These are phyloP conservation scores for Erucastrum elatum DNA, from an alignment of 345 rosid genomes.

Conservation along the genomic window DNA sequence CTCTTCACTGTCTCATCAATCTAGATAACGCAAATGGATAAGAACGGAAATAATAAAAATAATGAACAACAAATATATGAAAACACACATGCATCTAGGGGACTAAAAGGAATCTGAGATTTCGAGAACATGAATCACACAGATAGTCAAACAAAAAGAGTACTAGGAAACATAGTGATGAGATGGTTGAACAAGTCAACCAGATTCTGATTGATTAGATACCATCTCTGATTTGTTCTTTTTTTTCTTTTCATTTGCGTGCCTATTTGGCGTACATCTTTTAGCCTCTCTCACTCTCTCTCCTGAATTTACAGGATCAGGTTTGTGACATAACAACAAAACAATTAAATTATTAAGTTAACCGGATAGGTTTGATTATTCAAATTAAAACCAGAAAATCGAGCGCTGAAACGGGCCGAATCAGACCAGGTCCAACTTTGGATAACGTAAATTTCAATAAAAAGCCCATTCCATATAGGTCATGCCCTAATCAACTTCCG, in stretches of 20 bases:
- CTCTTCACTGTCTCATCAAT: background rate
- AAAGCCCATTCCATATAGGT: conserved; percentile 19
- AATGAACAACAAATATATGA: background rate
- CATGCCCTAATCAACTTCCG: conserved; percentile 28
- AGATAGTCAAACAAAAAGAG: background rate
- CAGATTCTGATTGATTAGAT: background rate
- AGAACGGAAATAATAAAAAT: background rate
- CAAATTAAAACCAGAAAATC: background rate
- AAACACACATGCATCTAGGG: conserved; percentile 1
- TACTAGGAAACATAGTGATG: background rate
- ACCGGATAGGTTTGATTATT: background rate
- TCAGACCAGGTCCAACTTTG: background rate
- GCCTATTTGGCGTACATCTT: background rate
- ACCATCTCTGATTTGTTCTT: background rate
- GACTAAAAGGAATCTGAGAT: background rate
- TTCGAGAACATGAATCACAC: background rate
- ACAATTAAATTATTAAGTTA: too few relatives aligned
- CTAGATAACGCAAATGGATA: background rate
- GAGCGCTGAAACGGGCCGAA: background rate
- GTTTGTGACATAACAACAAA: background rate
- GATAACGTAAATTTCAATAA: background rate
- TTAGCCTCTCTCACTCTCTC: background rate
- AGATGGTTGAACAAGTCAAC: background rate
- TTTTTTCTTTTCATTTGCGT: background rate
- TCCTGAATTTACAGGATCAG: background rate